phyloP scores from a whole-genome alignment of 139 green algal genomes.

The Chlorella sp. region DNA sequence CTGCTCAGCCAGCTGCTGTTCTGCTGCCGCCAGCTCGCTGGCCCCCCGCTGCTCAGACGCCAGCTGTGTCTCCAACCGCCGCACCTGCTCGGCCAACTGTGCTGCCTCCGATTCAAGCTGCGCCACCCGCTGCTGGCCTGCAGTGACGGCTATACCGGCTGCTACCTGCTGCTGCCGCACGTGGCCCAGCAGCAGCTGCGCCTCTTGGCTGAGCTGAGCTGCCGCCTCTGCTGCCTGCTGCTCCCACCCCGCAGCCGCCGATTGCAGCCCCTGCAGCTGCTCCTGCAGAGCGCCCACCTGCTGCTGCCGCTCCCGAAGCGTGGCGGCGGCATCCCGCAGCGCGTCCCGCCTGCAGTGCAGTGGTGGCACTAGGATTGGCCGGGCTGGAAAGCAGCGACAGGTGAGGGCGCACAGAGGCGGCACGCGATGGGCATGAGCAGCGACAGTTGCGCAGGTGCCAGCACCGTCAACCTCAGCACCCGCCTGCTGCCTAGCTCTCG shows the following conservation, averaged over 20 bases:
- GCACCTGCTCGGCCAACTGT: not conserved
- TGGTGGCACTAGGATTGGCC: too few relatives aligned
- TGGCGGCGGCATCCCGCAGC: not conserved
- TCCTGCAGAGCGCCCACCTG: not conserved
- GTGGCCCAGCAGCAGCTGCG: not conserved
- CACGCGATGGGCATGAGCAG: too few relatives aligned
- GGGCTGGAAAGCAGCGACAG: too few relatives aligned
- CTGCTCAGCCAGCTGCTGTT: conserved; percentile 6
- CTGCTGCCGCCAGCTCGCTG: not conserved
- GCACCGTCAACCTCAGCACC: too few relatives aligned
- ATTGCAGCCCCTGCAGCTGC: not conserved
- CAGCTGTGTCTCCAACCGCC: not conserved
- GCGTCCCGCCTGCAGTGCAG: conserved; percentile 12
- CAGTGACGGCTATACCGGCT: not conserved
- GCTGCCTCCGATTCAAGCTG: conserved; percentile 9
- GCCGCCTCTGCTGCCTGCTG: not conserved
- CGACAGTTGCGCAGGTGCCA: too few relatives aligned
- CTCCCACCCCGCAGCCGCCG: not conserved
- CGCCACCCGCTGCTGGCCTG: not conserved
- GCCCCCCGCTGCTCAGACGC: not conserved
- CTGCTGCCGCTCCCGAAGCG: conserved; percentile 18
- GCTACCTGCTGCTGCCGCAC: not conserved
- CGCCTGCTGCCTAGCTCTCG: too few relatives aligned
- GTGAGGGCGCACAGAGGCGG: too few relatives aligned
- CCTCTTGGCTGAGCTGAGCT: not conserved